These are phyloP conservation scores for Ottelia alismoides DNA, from an alignment of 106 monocot genomes.

Conservation along the genomic window DNA sequence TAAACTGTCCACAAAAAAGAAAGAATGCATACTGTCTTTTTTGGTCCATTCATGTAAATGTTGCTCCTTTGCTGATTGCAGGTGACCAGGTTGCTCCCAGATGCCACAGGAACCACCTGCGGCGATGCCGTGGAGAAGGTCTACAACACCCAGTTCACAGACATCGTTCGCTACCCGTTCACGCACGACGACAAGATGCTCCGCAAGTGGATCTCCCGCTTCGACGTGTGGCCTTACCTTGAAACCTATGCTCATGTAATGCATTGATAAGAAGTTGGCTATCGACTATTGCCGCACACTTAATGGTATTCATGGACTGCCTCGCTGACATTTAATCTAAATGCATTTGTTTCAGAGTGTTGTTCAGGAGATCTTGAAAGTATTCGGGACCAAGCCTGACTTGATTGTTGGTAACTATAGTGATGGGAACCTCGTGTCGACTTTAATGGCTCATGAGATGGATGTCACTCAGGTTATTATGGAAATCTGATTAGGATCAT, in stretches of 20 bases:
- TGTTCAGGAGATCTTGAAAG: conserved; percentile 44
- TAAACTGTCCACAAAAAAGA: too few relatives aligned
- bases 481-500: too few relatives aligned
- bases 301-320: too few relatives aligned
- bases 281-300: too few relatives aligned
- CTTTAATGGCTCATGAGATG: conserved; percentile 73
- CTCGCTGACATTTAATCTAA: too few relatives aligned
- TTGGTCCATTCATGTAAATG: too few relatives aligned
- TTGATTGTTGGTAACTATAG: conserved; percentile 73
- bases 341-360: conserved; percentile 69
- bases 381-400: conserved; percentile 73
- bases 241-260: conserved; percentile 77
- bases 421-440: conserved; percentile 25
- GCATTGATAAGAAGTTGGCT: too few relatives aligned
- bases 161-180: conserved; percentile 66
- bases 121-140: conserved; percentile 57
- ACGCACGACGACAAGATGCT: conserved; percentile 50
- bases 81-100: conserved; percentile 81
- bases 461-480: conserved; percentile 86
- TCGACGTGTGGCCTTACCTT: conserved; percentile 90
- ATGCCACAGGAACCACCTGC: conserved; percentile 73
- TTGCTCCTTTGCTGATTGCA: conserved; percentile 22
- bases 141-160: conserved; percentile 42
- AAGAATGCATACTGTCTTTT: too few relatives aligned
- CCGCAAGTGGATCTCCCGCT: conserved; percentile 89